Percentiles rank a stretch among this genome's conserved stretches.
phyloP scores from a whole-genome alignment of 2,329 filamentous ascomycete genomes.

The Berkeleyomyces basicola region DNA sequence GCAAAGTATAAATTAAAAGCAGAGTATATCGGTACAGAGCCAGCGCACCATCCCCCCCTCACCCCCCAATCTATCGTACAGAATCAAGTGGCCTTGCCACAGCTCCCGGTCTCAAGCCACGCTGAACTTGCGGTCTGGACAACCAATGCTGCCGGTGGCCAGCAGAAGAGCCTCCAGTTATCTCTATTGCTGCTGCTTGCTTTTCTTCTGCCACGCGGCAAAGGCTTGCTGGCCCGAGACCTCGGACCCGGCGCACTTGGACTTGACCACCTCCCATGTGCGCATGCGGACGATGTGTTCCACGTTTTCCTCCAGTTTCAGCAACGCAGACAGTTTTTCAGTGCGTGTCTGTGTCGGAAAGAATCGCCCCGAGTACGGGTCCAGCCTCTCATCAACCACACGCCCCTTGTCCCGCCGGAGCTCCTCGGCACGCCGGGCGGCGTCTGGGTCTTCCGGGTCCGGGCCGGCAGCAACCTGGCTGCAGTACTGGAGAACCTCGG shows the following conservation, averaged over 20 bases:
- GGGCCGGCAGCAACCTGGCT: slow-evolving; percentile 71
- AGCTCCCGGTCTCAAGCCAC: background rate
- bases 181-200: slow-evolving; percentile 11
- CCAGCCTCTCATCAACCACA: slow-evolving; percentile 71
- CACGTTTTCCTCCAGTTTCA: slow-evolving; percentile 60
- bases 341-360: slow-evolving; percentile 67
- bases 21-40: background rate
- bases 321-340: slow-evolving; percentile 55
- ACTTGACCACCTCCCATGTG: slow-evolving; percentile 64
- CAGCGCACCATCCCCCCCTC: background rate
- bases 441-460: slow-evolving; percentile 73
- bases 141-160: background rate
- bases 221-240: slow-evolving; percentile 33
- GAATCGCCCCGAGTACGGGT: slow-evolving; percentile 78
- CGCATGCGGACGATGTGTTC: slow-evolving; percentile 65
- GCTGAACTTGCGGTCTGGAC: background rate
- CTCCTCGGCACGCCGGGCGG: slow-evolving; percentile 51
- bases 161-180: slow-evolving; percentile 1
- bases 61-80: background rate
- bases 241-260: slow-evolving; percentile 46
- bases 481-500: slow-evolving; percentile 78
- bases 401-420: slow-evolving; percentile 52
- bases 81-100: background rate
- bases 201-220: slow-evolving; percentile 39
- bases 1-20: background rate